These are phyloP conservation scores for Fusarium liriodendri DNA, from an alignment of 2,329 filamentous ascomycete species.

Conservation along the genomic window DNA sequence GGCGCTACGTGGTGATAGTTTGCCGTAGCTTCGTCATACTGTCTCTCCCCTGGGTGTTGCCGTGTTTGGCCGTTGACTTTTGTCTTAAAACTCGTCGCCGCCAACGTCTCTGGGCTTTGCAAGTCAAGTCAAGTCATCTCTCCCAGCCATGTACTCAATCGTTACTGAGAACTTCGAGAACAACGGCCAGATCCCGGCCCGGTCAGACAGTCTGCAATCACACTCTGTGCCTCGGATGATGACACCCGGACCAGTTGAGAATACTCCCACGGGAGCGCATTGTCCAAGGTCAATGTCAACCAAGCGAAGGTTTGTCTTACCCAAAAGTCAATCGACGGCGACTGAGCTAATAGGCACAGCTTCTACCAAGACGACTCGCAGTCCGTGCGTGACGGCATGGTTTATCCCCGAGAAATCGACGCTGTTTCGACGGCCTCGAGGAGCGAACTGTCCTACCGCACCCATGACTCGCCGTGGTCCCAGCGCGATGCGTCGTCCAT, in stretches of 20 bases:
- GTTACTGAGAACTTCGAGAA: not conserved
- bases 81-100: not conserved
- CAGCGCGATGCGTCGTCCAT: constrained; percentile 31
- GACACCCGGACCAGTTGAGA: not conserved
- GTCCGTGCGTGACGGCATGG: not conserved
- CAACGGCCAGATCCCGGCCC: not conserved
- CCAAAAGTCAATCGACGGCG: not conserved
- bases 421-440: constrained; percentile 25
- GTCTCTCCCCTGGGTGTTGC: not conserved
- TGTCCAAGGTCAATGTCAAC: not conserved
- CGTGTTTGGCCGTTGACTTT: not conserved
- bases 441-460: constrained; percentile 27
- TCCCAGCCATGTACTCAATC: not conserved
- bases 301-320: constrained; percentile 8
- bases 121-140: not conserved
- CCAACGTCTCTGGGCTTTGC: not conserved
- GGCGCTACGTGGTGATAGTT: not conserved
- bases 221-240: not conserved
- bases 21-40: not conserved
- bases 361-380: constrained; percentile 6
- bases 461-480: constrained; percentile 27
- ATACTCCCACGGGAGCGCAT: not conserved
- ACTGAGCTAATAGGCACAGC: constrained; percentile 7
- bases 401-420: not conserved
- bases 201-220: constrained; percentile 2